A percentile compares a stretch with the other conserved stretches of the same genome.
These are phyloP conservation scores for Udeniomyces megalosporus DNA, from an alignment of 768 basidiomycete genomes.

Conservation along the genomic window DNA sequence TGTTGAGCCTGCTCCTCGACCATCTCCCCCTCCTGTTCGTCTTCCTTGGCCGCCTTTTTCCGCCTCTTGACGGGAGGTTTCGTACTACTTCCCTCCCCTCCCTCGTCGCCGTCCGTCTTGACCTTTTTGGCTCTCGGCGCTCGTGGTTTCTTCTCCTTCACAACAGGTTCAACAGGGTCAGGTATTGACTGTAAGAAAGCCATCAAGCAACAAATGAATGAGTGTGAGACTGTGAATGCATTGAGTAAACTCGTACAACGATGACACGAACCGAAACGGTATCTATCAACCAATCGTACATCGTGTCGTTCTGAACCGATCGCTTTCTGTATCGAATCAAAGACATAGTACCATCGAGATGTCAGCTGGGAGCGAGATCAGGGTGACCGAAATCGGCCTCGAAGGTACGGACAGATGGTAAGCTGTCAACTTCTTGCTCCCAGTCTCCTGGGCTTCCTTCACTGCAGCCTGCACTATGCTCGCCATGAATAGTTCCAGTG, in stretches of 20 bases:
- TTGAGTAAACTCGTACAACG: conserved; percentile 33
- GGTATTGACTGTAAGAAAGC: background rate
- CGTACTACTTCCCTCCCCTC: too few species aligned
- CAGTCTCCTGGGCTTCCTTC: conserved; percentile 59
- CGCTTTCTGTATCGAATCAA: conserved; percentile 54
- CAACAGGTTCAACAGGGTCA: background rate
- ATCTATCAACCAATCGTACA: conserved; percentile 87
- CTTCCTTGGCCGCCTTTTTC: too few species aligned
- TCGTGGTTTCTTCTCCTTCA: background rate
- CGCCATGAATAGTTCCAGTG: conserved; percentile 77
- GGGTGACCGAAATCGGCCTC: background rate
- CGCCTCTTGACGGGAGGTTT: too few species aligned
- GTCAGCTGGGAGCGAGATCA: background rate
- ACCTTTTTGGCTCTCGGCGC: conserved; percentile 13
- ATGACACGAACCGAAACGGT: conserved; percentile 38
- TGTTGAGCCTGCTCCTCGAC: too few species aligned
- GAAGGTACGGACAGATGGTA: conserved; percentile 66
- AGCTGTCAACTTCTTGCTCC: conserved; percentile 74
- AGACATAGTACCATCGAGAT: background rate
- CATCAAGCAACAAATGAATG: too few species aligned
- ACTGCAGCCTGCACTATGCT: conserved; percentile 66
- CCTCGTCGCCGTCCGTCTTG: too few species aligned
- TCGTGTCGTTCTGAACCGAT: conserved; percentile 69
- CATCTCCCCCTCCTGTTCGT: too few species aligned
- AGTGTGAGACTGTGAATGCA: background rate